These are phyloP conservation scores for Bipolaris bicolor DNA, from an alignment of 2,329 filamentous ascomycete species.

Conservation along the genomic window DNA sequence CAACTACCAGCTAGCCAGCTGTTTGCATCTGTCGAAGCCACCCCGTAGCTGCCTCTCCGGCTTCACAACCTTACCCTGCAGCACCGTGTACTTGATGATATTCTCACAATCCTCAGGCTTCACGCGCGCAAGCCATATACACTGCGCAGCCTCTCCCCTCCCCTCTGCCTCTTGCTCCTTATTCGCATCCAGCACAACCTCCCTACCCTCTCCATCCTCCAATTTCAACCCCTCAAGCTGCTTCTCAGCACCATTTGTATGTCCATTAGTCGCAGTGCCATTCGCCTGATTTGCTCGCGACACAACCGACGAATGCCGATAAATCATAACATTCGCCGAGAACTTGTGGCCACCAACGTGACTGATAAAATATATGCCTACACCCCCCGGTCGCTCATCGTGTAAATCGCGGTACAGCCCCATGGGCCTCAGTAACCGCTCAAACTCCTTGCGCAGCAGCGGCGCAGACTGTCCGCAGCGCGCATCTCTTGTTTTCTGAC, in stretches of 20 bases:
- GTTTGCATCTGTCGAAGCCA: conserved; percentile 84
- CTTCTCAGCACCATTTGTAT: conserved; percentile 39
- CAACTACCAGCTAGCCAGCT: conserved; percentile 82
- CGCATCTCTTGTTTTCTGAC: conserved; percentile 90
- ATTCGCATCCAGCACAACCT: conserved; percentile 41
- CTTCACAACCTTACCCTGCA: conserved; percentile 95
- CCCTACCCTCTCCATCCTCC: conserved; percentile 46
- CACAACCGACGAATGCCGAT: conserved; percentile 62
- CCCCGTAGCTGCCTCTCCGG: conserved; percentile 83
- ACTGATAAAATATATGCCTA: conserved; percentile 94
- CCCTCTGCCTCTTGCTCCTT: conserved; percentile 48
- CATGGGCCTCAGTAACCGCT: conserved; percentile 83
- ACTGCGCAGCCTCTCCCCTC: conserved; percentile 70
- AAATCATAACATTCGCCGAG: conserved; percentile 91
- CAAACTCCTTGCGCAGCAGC: conserved; percentile 84
- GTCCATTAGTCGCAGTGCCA: conserved; percentile 18
- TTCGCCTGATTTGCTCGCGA: conserved; percentile 26
- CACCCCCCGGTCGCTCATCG: conserved; percentile 87
- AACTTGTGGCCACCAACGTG: conserved; percentile 98
- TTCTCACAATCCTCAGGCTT: conserved; percentile 91
- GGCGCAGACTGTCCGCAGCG: conserved; percentile 94
- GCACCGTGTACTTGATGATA: conserved; percentile 82
- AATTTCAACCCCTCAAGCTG: conserved; percentile 49
- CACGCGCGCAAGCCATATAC: conserved; percentile 89
- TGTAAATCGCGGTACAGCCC: conserved; percentile 86